Evolutionary conservation across 495 filamentous ascomycete genomes (phyloP), one percentile per base, ranked within the genome.

Genomic region (Hypomontagnella submonticulosa): DNA sequence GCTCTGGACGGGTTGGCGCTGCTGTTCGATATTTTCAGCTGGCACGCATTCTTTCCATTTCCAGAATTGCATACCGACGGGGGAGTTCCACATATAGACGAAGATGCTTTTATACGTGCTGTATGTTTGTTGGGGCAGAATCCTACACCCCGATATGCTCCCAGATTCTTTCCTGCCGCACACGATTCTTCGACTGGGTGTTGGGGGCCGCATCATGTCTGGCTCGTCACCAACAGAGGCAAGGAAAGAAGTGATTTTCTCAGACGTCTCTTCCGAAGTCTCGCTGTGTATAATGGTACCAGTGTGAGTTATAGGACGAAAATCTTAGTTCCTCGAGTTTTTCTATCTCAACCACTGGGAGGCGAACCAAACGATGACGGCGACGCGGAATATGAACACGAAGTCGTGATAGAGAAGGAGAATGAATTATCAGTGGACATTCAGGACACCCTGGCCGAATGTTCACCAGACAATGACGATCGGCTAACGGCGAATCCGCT

Each of bases 231-330:
- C 7, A 11, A 7, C 15, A 41, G 59, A 4, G 42, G 43, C 23
- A 63, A 38, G 11, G 44, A 63, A 10, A 3, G 2, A 12, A 49
- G 33, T 18, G 51, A 63, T 37, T 63, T 43, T n/a, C 44, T 47
- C 19, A 56, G 51, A 44, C 20, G 60, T 36, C 5, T 63, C 10
- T 63, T 63, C 37, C 60, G 60, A 19, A 63, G 59, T n/a, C 42
- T 62, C 33, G 59, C 59, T 32, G n/a, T 44, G 30, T 51, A 41
- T 20, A 40, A 62, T 11, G n/a, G 32, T 15, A 41, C 43, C 16
- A 33, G 7, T 18, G 32, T 16, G n/a, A 19, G 44, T 4, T 42
- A 13, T 15, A 30, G 16, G 11, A 63, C 51, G 11, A 56, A 4
- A 7, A 50, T 63, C 4, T 9, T 43, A 36, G 44, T 56, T 38